Conservation (phyloP, 2,329 filamentous ascomycete species). For the Plectosphaerella cucumerina region DNA sequence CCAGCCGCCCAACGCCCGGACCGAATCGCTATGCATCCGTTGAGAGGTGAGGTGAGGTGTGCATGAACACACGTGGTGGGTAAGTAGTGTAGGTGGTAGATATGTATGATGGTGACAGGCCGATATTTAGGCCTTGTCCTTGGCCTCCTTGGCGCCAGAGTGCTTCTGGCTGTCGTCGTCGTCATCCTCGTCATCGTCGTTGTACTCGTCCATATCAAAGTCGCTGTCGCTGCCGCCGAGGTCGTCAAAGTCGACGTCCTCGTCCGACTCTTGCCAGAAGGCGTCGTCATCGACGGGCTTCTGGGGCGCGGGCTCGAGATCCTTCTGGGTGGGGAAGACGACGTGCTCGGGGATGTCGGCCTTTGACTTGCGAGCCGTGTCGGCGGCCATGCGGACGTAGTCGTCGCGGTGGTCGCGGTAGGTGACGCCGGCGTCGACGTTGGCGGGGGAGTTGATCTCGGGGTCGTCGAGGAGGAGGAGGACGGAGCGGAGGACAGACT, state of each 20-base stretch:
- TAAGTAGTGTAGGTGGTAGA: neutral
- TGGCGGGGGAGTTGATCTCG: constrained; percentile 89
- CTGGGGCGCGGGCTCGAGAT: constrained; percentile 57
- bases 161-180: constrained; percentile 34
- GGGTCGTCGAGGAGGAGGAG: constrained; percentile 89
- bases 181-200: constrained; percentile 53
- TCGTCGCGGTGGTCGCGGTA: constrained; percentile 67
- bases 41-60: neutral
- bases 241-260: constrained; percentile 64
- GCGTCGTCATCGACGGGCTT: constrained; percentile 65
- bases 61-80: neutral
- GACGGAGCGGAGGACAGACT: constrained; percentile 90
- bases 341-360: constrained; percentile 76
- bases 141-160: neutral
- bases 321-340: constrained; percentile 72
- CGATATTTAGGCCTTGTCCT: neutral
- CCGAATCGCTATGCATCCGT: constrained; percentile 13
- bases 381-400: constrained; percentile 67
- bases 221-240: constrained; percentile 66
- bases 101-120: too few relatives aligned
- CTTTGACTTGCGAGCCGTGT: constrained; percentile 70
- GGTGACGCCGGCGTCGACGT: constrained; percentile 87
- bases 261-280: constrained; percentile 76
- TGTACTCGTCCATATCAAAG: constrained; percentile 56
- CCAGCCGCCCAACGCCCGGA: constrained; percentile 15